Conservation (phyloP, 148 eudicot genomes). For the Persicaria tinctoria region DNA sequence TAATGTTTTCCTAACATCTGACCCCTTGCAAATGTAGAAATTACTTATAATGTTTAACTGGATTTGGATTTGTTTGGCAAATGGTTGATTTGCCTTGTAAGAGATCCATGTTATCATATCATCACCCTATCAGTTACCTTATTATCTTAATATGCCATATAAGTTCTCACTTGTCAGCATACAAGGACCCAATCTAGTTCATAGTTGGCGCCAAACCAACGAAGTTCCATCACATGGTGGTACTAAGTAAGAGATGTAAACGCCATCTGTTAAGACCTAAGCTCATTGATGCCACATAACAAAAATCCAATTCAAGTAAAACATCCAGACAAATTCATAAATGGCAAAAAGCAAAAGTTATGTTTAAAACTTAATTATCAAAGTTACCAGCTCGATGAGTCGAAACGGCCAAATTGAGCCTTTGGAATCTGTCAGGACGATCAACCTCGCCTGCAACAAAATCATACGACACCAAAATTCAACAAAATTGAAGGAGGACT, state of each 20-base stretch:
- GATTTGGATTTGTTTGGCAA: background rate
- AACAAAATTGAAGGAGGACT: background rate
- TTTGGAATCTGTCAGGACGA: conserved; percentile 32
- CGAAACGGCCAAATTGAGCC: conserved; percentile 72
- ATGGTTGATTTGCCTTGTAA: too few relatives aligned
- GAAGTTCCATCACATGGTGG: background rate
- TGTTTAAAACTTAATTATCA: background rate
- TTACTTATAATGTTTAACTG: background rate
- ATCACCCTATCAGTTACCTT: too few relatives aligned
- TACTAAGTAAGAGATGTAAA: background rate
- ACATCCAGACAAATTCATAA: conserved; percentile 1
- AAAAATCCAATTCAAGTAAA: background rate
- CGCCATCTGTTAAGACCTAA: background rate
- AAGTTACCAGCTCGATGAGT: conserved; percentile 92
- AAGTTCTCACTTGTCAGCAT: too few relatives aligned
- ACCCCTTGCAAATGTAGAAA: background rate
- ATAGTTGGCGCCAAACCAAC: background rate
- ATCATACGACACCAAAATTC: background rate
- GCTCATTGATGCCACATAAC: background rate
- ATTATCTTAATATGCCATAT: too few relatives aligned
- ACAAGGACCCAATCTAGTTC: too few relatives aligned
- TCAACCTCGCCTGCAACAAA: conserved; percentile 20
- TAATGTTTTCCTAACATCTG: background rate
- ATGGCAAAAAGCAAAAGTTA: background rate
- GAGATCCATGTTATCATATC: too few relatives aligned